Base-by-base conservation (phyloP, 371 early-diverging fungal genomes). In the Mortierella sp. region DNA sequence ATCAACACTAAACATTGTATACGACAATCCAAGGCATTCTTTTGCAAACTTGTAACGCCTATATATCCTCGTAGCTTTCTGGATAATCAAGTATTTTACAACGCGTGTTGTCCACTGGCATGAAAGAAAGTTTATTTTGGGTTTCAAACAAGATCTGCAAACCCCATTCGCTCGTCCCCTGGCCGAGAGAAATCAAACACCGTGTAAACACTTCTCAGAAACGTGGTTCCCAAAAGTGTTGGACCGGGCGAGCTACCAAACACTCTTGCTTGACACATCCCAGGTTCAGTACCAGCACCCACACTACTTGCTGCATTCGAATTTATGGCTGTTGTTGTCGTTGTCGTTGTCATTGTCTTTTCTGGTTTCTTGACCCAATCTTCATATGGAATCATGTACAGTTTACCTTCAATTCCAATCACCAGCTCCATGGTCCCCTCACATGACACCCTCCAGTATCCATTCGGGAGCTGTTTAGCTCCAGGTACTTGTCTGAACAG, bases 201-300 rank as follows among this genome's bases (percentile, higher is more conserved):
- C 7, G 74, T 79, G 57, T 79, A 79, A 6, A 79, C 80, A 11
- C 48, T 53, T 7, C 75, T 70, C 60, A 79, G 22, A 57, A 79
- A 79, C 10, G 63, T 53, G 1, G 71, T 48, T 0, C 80, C 80
- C 24, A 79, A n/a, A 7, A 79, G 48, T 16, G 58, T 74, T 21
- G 80, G 80, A 1, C 80, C 80, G 0, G 80, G 80, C 4, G 79
- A 78, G 24, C 74, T 74, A 4, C 80, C 80, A 71, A 45, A 79
- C 24, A 79, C 71, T 33, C 61, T 79, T 4, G 74, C 28, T 58
- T 74, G 73, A 48, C 78, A 77, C 78, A 77, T 72, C 7, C 66
- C 57, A 4, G 43, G 22, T 28, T 33, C 66, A 28, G 11, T n/a
- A n/a, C 47, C 48, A 28, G 28, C 28, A 28, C 28, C 28, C 28